Evolutionary conservation across 768 basidiomycete genomes (phyloP).

Genomic region (Termitomyces sp.): DNA sequence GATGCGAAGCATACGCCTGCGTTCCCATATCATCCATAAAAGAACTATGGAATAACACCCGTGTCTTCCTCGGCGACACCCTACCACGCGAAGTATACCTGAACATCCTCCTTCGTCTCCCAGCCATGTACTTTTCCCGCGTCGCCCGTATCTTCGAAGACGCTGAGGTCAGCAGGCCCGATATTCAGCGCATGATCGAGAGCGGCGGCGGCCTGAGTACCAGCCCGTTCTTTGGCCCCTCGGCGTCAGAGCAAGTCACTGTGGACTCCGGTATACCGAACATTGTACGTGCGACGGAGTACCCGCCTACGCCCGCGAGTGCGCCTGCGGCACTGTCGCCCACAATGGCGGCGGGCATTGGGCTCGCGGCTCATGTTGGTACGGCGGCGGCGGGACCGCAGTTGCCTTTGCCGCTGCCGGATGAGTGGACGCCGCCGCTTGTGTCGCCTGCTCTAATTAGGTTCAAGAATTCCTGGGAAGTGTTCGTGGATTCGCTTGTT

Average conservation of each 20-base stretch:
- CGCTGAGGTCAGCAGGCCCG: constrained; percentile 72
- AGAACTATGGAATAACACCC: constrained; percentile 7
- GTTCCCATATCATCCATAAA: neutral
- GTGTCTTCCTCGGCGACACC: constrained; percentile 24
- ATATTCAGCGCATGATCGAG: constrained; percentile 52
- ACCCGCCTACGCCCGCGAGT: constrained; percentile 2
- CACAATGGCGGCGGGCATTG: constrained; percentile 23
- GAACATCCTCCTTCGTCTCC: constrained; percentile 57
- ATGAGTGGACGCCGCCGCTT: constrained; percentile 48
- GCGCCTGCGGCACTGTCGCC: constrained; percentile 13
- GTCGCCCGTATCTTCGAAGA: constrained; percentile 76
- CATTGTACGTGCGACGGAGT: constrained; percentile 2
- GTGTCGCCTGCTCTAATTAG: constrained; percentile 62
- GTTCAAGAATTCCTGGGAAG: constrained; percentile 51
- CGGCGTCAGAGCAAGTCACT: constrained; percentile 9
- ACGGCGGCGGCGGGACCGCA: constrained; percentile 13
- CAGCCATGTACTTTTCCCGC: constrained; percentile 75
- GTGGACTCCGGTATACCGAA: constrained; percentile 6
- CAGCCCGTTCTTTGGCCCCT: constrained; percentile 10
- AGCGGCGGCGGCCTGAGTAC: constrained; percentile 8
- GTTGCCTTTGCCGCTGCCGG: constrained; percentile 42
- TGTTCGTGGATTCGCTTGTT: constrained; percentile 63
- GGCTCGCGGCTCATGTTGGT: constrained; percentile 20
- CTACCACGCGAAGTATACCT: constrained; percentile 32
- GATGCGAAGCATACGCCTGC: constrained; percentile 5